Evolutionary conservation across 177 flowering plant genomes (phyloP).

Genomic region (Vitis hybrid): DNA sequence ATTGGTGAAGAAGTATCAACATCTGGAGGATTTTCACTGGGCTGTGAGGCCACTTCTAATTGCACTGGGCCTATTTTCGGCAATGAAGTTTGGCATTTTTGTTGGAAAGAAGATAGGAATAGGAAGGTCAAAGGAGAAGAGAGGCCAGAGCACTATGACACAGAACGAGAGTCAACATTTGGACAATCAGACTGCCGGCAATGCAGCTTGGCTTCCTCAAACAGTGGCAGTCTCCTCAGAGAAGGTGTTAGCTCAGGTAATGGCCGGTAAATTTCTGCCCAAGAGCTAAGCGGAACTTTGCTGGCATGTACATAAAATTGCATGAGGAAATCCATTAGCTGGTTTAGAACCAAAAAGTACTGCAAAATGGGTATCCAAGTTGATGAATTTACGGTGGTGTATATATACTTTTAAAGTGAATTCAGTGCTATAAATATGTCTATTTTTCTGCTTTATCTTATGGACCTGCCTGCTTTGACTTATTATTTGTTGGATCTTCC

Average conservation of each 20-base stretch:
- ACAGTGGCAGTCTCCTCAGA: constrained; percentile 56
- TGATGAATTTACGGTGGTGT: background rate
- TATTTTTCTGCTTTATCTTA: background rate
- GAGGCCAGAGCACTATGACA: constrained; percentile 8
- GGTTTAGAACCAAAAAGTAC: background rate
- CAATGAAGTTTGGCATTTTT: constrained; percentile 64
- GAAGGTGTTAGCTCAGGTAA: constrained; percentile 33
- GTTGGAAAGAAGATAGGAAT: constrained; percentile 55
- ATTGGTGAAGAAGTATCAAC: constrained; percentile 76
- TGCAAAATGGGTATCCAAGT: background rate
- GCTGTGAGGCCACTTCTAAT: constrained; percentile 77
- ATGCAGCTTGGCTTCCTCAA: constrained; percentile 60
- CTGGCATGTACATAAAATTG: background rate
- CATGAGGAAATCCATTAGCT: background rate
- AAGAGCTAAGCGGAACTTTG: background rate
- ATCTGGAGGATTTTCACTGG: constrained; percentile 95
- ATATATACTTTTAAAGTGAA: constrained; percentile 4
- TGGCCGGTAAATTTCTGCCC: constrained; percentile 22
- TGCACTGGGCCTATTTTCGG: constrained; percentile 74
- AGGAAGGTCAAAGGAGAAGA: constrained; percentile 46
- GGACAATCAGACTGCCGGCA: constrained; percentile 47
- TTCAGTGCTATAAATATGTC: constrained; percentile 1
- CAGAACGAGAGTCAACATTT: constrained; percentile 32
- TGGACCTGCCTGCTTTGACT: too few species aligned
- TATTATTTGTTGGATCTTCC: too few species aligned